phyloP scores from a whole-genome alignment of 345 rosid species.

The Populus euphratica region DNA sequence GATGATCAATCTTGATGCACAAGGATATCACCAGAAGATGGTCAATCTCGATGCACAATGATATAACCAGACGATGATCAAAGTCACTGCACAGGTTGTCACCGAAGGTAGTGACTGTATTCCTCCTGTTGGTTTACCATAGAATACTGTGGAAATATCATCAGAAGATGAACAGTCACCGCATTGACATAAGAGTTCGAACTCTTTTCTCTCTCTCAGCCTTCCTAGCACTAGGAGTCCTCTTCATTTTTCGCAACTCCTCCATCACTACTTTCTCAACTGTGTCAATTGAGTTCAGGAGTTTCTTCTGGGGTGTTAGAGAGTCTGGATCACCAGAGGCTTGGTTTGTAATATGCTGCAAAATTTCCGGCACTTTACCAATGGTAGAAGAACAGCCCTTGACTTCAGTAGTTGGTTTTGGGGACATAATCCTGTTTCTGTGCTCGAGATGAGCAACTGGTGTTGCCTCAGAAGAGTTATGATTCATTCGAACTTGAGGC shows the following conservation, averaged over 20 bases:
- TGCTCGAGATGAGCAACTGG: constrained; percentile 39
- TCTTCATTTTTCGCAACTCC: constrained; percentile 59
- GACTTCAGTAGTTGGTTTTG: constrained; percentile 36
- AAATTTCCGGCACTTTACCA: constrained; percentile 48
- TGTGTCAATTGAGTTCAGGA: constrained; percentile 70
- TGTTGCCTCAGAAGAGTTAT: constrained; percentile 32
- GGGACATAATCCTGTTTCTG: constrained; percentile 32
- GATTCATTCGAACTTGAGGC: constrained; percentile 26
- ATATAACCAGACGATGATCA: constrained; percentile 9
- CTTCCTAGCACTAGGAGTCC: constrained; percentile 63
- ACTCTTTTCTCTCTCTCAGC: constrained; percentile 63
- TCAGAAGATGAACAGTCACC: constrained; percentile 32
- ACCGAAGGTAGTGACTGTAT: background rate
- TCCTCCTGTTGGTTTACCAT: background rate
- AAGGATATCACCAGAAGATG: constrained; percentile 30
- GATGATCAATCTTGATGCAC: constrained; percentile 22
- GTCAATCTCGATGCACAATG: background rate
- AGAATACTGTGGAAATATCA: background rate
- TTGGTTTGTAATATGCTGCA: constrained; percentile 48
- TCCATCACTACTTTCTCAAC: constrained; percentile 73
- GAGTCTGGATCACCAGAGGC: constrained; percentile 42
- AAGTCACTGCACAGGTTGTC: background rate
- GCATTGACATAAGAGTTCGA: constrained; percentile 72
- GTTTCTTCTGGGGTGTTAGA: constrained; percentile 88
- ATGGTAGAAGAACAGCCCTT: constrained; percentile 46